Conservation (phyloP, 2,329 filamentous ascomycete species). For the Aquanectria penicillioides region DNA sequence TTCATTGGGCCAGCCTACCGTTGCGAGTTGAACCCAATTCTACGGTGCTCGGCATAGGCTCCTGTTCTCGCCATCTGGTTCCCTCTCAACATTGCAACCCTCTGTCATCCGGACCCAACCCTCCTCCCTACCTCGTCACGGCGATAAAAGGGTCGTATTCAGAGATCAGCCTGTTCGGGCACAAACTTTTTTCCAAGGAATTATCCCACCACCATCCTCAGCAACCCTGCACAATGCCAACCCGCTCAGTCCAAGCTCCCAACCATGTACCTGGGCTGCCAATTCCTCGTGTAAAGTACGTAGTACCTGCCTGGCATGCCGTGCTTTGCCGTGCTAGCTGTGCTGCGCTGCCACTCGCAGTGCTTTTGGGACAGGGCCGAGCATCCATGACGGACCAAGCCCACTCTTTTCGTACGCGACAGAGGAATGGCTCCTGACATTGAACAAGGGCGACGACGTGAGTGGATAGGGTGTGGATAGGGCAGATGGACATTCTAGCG, state of each 20-base stretch:
- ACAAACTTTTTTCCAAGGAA: slow-evolving; percentile 22
- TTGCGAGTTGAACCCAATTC: not conserved
- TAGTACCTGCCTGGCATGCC: slow-evolving; percentile 24
- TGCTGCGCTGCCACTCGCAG: slow-evolving; percentile 1
- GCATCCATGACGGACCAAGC: slow-evolving; percentile 1
- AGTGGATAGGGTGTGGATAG: slow-evolving; percentile 18
- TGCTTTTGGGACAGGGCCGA: not conserved
- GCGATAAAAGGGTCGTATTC: slow-evolving; percentile 34
- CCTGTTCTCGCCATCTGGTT: not conserved
- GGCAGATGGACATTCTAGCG: slow-evolving; percentile 15
- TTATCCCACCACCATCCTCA: slow-evolving; percentile 29
- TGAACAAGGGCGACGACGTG: slow-evolving; percentile 20
- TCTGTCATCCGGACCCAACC: slow-evolving; percentile 12
- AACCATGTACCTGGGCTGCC: slow-evolving; percentile 24
- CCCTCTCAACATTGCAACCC: slow-evolving; percentile 14
- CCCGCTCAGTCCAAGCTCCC: slow-evolving; percentile 26
- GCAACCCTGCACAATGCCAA: slow-evolving; percentile 26
- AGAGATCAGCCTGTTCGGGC: slow-evolving; percentile 23
- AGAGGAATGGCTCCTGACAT: slow-evolving; percentile 16
- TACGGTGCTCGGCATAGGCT: too few relatives aligned
- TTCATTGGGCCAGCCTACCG: not conserved
- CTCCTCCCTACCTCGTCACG: not conserved
- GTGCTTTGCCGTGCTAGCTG: slow-evolving; percentile 15
- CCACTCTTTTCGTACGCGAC: slow-evolving; percentile 14
- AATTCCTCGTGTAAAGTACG: slow-evolving; percentile 36